Conservation (phyloP, 495 filamentous ascomycete genomes). For the Xanthoparmelia taractica region DNA sequence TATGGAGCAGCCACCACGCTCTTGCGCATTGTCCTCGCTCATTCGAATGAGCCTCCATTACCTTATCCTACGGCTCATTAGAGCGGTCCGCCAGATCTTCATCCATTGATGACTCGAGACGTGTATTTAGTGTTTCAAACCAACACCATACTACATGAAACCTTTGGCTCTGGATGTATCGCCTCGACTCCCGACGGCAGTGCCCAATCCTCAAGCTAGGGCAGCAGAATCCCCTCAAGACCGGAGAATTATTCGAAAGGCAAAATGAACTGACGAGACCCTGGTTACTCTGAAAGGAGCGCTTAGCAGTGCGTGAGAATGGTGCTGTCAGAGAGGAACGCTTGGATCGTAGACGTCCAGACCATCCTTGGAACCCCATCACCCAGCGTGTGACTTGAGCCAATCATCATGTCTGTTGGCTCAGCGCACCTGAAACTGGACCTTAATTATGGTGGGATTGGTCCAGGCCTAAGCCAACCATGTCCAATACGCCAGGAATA, state of each 20-base stretch:
- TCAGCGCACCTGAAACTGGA: conserved; percentile 2
- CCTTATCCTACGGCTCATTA: not conserved
- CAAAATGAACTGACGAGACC: not conserved
- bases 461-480: not conserved
- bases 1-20: not conserved
- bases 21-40: not conserved
- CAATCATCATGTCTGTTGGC: conserved; percentile 2
- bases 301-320: conserved; percentile 1
- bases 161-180: not conserved
- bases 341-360: conserved; percentile 7
- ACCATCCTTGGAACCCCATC: not conserved
- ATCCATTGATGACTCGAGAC: not conserved
- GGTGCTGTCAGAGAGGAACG: not conserved
- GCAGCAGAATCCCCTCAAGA: not conserved
- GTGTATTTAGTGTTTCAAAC: not conserved
- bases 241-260: conserved; percentile 2
- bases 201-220: not conserved
- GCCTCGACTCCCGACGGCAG: not conserved
- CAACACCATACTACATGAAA: conserved; percentile 1
- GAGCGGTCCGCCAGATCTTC: too few species aligned
- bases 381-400: not conserved
- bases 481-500: not conserved
- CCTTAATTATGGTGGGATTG: not conserved
- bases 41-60: too few species aligned
- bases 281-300: not conserved